Evolutionary conservation across 371 early-diverging fungal species (phyloP).

Genomic region (Mucor lusitanicus): DNA sequence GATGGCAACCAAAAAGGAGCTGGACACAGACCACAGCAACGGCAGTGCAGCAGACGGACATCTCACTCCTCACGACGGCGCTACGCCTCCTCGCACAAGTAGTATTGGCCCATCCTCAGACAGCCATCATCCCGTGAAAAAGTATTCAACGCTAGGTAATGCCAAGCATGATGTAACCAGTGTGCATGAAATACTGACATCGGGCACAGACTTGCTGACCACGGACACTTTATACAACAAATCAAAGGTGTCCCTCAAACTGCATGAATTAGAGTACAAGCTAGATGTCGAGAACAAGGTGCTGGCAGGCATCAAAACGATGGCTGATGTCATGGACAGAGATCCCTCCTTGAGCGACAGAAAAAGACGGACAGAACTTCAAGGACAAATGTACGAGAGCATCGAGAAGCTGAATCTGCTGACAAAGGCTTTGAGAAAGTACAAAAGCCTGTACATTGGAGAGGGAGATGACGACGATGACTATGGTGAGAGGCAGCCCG

Average conservation of each 20-base stretch:
- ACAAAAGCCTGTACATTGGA: conserved; percentile 80
- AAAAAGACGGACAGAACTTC: conserved; percentile 63
- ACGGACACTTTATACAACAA: conserved; percentile 77
- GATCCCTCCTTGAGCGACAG: conserved; percentile 46
- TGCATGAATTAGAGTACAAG: conserved; percentile 85
- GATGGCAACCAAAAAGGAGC: not conserved
- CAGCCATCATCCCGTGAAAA: conserved; percentile 23
- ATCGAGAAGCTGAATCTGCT: conserved; percentile 82
- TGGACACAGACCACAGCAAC: not conserved
- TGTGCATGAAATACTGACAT: not conserved
- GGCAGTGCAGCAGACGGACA: not conserved
- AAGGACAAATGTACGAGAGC: conserved; percentile 74
- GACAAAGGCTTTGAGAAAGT: conserved; percentile 79
- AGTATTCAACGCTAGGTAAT: conserved; percentile 46
- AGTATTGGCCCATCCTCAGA: conserved; percentile 11
- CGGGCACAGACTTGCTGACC: conserved; percentile 64
- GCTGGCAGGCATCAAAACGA: conserved; percentile 70
- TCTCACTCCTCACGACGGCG: not conserved
- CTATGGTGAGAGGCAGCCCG: conserved; percentile 60
- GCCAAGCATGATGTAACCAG: not conserved
- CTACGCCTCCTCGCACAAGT: conserved; percentile 27
- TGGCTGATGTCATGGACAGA: conserved; percentile 56
- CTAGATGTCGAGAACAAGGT: conserved; percentile 92
- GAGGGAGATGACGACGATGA: conserved; percentile 77
- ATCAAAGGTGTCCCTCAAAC: conserved; percentile 84